Evolutionary conservation across 805 yeast genomes (phyloP), one percentile per base, ranked within the genome.

Genomic region (Candida coquimbonensis): DNA sequence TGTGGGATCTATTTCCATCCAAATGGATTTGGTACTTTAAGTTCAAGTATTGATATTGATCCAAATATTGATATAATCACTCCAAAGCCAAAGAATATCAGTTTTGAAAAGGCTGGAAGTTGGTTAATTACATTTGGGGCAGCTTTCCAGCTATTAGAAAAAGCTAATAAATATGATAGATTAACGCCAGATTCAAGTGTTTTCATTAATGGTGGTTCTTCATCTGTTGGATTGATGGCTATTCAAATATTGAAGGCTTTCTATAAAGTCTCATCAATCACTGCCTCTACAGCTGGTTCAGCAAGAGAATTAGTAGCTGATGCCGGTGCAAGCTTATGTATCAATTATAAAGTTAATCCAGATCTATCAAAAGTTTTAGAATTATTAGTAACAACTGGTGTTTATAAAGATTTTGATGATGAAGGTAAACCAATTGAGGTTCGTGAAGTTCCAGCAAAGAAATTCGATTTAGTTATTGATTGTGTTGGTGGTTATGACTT

Each of bases 191-290:
- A 68, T 9, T 63, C 78, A 1, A 74, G 73, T 46, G 75, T 87
- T 3, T 67, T 86, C 39, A 68, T 88, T 37, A 70, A 85, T 49
- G 96, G 96, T 44, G 95, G 85, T 16, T 80, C 87, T 2, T 77
- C 95, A 2, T 69, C 81, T n/a, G 86, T 84, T 9, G 95, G 93
- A 2, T 62, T 77, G 48, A 73, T 70, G 63, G 73, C 75, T 5
- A 69, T 80, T 32, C 89, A 83, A 59, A 55, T 86, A 26, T 73
- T 81, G 17, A 81, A 76, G 58, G 56, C 70, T 24, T 62, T 67
- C 50, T 77, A 69, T 52, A 66, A 73, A n/a, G 75, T 80, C 11
- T 56, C 59, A 16, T 64, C 65, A 37, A 70, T 87, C n/a, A 78
- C 77, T 0, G 76, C 75, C 2, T 71, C 80, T 3, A 74, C 82